Evolutionary conservation across 2,329 filamentous ascomycete genomes (phyloP).

Genomic region (Aspergillus persii): DNA sequence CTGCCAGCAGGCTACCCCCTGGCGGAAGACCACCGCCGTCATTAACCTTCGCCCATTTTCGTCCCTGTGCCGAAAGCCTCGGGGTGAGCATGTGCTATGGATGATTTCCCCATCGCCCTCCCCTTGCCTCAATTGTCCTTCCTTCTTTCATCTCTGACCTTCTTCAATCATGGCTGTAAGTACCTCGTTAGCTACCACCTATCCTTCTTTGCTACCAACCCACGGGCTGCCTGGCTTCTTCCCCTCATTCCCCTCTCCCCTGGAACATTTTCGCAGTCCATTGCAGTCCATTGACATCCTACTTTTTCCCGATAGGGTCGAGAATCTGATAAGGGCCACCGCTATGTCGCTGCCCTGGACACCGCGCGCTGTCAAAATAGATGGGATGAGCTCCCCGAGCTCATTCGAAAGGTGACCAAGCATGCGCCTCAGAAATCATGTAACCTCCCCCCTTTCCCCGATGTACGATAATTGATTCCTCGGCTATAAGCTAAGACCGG

Average conservation of each 20-base stretch:
- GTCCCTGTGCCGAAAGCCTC: constrained; percentile 9
- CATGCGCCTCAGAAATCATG: constrained; percentile 83
- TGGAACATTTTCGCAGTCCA: background rate
- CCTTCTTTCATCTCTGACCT: constrained; percentile 11
- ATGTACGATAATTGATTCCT: constrained; percentile 12
- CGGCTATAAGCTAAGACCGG: constrained; percentile 14
- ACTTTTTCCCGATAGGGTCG: constrained; percentile 35
- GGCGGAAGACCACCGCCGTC: too few relatives aligned
- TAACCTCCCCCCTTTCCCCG: constrained; percentile 44
- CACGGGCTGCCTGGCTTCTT: background rate
- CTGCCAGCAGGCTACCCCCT: too few relatives aligned
- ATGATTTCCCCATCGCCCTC: constrained; percentile 14
- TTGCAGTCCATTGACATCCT: background rate
- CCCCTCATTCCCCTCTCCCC: constrained; percentile 1
- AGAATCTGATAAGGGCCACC: constrained; percentile 70
- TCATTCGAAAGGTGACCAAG: constrained; percentile 90
- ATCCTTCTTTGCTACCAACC: background rate
- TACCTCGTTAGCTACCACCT: constrained; percentile 1
- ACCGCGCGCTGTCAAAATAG: constrained; percentile 81
- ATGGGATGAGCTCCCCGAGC: constrained; percentile 83
- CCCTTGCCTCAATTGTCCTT: constrained; percentile 10
- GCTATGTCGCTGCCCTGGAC: constrained; percentile 81
- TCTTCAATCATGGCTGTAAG: constrained; percentile 25
- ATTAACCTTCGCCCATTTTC: background rate
- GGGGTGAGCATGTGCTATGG: constrained; percentile 20